These are phyloP conservation scores for Yamadazyma endophytica DNA, from an alignment of 805 yeast genomes.

Conservation along the genomic window DNA sequence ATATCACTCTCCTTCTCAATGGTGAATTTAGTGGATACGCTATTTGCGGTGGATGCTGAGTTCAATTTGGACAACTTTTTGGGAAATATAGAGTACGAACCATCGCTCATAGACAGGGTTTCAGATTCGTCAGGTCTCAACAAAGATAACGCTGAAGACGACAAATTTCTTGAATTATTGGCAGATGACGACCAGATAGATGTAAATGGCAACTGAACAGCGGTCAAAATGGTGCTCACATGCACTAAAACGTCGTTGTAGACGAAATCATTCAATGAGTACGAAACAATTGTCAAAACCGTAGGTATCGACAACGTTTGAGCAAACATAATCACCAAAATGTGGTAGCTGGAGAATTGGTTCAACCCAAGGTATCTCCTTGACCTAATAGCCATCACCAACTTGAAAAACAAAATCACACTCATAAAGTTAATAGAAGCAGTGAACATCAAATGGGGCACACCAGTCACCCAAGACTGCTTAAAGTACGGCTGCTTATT, in stretches of 20 bases:
- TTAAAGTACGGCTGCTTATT: conserved; percentile 1
- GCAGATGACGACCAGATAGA: conserved; percentile 85
- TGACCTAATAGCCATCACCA: conserved; percentile 62
- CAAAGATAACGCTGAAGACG: conserved; percentile 7
- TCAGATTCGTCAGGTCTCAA: conserved; percentile 11
- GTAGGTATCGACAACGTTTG: conserved; percentile 85
- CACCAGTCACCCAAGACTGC: conserved; percentile 40
- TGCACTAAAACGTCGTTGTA: conserved; percentile 10
- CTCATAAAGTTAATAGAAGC: conserved; percentile 64
- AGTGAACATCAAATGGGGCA: conserved; percentile 62
- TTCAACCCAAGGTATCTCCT: conserved; percentile 74
- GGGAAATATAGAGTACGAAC: conserved; percentile 12
- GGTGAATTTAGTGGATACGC: conserved; percentile 3
- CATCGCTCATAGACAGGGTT: conserved; percentile 1
- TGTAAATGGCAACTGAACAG: conserved; percentile 70
- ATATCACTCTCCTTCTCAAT: too few species aligned
- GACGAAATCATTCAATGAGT: conserved; percentile 3
- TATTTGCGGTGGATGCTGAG: conserved; percentile 1
- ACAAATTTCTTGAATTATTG: conserved; percentile 31
- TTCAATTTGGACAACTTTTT: conserved; percentile 8
- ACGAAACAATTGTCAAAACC: conserved; percentile 55
- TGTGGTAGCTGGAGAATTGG: conserved; percentile 80
- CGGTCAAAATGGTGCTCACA: conserved; percentile 9
- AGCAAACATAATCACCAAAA: conserved; percentile 71
- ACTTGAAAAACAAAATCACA: conserved; percentile 56